phyloP scores from a whole-genome alignment of 495 filamentous ascomycete species.

The Sordaria brevicollis region DNA sequence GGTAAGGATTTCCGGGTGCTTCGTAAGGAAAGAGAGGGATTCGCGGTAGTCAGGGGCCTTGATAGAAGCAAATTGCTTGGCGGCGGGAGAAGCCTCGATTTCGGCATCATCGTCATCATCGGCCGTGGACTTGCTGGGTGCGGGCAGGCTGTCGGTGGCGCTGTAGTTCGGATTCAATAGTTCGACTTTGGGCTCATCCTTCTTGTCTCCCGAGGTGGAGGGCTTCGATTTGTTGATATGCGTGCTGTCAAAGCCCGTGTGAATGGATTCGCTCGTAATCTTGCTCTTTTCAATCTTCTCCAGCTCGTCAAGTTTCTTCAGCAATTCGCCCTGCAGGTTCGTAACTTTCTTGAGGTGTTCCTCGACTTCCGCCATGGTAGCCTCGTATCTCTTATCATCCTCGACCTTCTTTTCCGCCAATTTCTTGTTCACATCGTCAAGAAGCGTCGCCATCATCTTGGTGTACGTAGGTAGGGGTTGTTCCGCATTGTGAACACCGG shows the following conservation, averaged over 20 bases:
- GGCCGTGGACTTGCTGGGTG: slow-evolving; percentile 15
- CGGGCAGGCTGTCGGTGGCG: slow-evolving; percentile 10
- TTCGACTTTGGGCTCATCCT: slow-evolving; percentile 50
- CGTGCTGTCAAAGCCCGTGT: slow-evolving; percentile 85
- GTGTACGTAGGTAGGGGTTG: slow-evolving; percentile 73
- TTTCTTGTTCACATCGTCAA: slow-evolving; percentile 90
- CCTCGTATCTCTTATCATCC: slow-evolving; percentile 52
- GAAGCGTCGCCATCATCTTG: slow-evolving; percentile 85
- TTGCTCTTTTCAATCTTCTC: slow-evolving; percentile 82
- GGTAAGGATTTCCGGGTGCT: slow-evolving; percentile 64
- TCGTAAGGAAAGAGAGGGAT: slow-evolving; percentile 61
- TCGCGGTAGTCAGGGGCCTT: slow-evolving; percentile 62
- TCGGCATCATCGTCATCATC: slow-evolving; percentile 60
- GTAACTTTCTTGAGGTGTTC: slow-evolving; percentile 68
- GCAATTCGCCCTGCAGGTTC: slow-evolving; percentile 63
- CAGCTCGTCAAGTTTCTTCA: slow-evolving; percentile 61
- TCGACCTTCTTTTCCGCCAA: slow-evolving; percentile 53
- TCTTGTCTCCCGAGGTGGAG: slow-evolving; percentile 29
- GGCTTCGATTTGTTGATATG: slow-evolving; percentile 53
- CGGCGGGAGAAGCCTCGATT: slow-evolving; percentile 65
- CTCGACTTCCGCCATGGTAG: slow-evolving; percentile 65
- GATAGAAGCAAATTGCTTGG: slow-evolving; percentile 69
- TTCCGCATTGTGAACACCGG: slow-evolving; percentile 65
- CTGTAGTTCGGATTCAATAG: slow-evolving; percentile 63
- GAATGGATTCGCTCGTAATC: slow-evolving; percentile 86